These are phyloP conservation scores for Peterozyma xylosa DNA, from an alignment of 805 yeast species.

Conservation along the genomic window DNA sequence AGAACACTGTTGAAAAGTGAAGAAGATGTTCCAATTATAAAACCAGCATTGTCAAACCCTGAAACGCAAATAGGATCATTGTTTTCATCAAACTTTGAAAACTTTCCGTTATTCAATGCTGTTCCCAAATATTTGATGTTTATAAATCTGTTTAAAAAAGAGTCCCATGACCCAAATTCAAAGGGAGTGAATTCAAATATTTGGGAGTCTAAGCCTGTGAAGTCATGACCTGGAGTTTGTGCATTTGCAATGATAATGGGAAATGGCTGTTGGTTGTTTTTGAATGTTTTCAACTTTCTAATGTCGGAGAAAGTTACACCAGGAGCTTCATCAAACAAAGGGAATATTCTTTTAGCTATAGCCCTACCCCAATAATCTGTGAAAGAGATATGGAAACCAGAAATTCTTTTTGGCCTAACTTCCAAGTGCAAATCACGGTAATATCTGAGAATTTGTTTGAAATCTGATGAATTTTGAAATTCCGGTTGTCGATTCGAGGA, in stretches of 20 bases:
- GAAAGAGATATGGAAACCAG: constrained; percentile 49
- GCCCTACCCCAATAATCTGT: constrained; percentile 71
- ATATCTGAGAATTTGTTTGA: constrained; percentile 30
- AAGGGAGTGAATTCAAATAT: constrained; percentile 55
- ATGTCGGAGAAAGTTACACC: constrained; percentile 32
- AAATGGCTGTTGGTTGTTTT: constrained; percentile 34
- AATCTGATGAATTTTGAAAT: background rate
- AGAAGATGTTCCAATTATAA: constrained; percentile 57
- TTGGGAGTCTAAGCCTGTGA: constrained; percentile 29
- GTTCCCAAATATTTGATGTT: constrained; percentile 50
- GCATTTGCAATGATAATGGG: constrained; percentile 37
- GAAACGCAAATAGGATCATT: constrained; percentile 29
- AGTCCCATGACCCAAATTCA: constrained; percentile 68
- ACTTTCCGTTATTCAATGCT: constrained; percentile 14
- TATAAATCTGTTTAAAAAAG: constrained; percentile 34
- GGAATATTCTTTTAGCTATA: constrained; percentile 38
- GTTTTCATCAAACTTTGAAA: constrained; percentile 15
- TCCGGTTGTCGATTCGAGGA: too few relatives aligned
- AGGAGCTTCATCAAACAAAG: constrained; percentile 24
- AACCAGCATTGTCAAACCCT: constrained; percentile 53
- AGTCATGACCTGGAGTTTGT: constrained; percentile 27
- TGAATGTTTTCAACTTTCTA: constrained; percentile 27
- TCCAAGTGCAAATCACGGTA: constrained; percentile 47
- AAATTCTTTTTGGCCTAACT: constrained; percentile 40
- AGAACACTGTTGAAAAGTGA: constrained; percentile 52